Conservation (phyloP, 148 eudicot species). For the Dysphania ambrosioides region DNA sequence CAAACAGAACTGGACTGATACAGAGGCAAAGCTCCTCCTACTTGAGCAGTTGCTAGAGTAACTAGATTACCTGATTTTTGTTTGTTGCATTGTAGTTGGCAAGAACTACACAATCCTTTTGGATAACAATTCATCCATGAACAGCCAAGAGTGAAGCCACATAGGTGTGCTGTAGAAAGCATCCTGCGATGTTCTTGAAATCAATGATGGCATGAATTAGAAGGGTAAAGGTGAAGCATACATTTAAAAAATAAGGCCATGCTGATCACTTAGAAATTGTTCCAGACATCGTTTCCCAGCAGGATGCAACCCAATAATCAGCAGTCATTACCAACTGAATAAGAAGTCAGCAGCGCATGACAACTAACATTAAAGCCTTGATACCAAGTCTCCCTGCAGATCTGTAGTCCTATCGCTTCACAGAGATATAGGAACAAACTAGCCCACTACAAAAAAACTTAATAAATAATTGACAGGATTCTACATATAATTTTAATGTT, state of each 20-base stretch:
- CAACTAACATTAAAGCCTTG: neutral
- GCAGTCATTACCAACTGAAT: neutral
- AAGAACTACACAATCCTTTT: neutral
- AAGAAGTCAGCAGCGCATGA: neutral
- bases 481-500: constrained; percentile 11
- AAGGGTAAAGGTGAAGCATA: neutral
- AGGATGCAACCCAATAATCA: neutral
- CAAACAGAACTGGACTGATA: no score
- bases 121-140: neutral
- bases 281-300: neutral
- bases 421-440: neutral
- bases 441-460: neutral
- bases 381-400: neutral
- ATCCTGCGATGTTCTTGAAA: neutral
- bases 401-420: neutral
- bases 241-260: neutral
- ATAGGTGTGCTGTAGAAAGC: neutral
- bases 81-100: neutral
- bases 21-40: no score
- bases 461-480: neutral
- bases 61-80: no score
- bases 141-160: neutral
- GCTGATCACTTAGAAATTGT: neutral
- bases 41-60: no score
- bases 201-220: neutral